Conservation (phyloP, 148 eudicot genomes). For the Rhododendron kiyosumense region DNA sequence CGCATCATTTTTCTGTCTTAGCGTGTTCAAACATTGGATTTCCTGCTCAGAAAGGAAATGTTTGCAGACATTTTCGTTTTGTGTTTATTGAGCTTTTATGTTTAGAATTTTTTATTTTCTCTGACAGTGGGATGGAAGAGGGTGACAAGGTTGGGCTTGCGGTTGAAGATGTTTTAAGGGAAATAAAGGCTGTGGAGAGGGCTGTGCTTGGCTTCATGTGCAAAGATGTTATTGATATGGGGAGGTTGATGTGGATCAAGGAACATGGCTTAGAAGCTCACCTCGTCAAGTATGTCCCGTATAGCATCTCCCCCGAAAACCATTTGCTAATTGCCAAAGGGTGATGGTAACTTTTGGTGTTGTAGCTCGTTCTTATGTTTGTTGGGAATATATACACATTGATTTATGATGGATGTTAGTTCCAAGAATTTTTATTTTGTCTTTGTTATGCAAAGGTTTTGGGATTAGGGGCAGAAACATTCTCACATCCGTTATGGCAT, state of each 20-base stretch:
- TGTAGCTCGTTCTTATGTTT: background rate
- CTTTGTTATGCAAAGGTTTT: background rate
- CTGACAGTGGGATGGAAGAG: slow-evolving; percentile 25
- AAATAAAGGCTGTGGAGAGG: slow-evolving; percentile 57
- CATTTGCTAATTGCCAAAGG: slow-evolving; percentile 60
- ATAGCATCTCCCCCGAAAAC: slow-evolving; percentile 79
- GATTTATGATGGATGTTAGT: background rate
- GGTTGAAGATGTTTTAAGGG: slow-evolving; percentile 48
- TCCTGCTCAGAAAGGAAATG: background rate
- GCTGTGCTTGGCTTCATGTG: slow-evolving; percentile 88
- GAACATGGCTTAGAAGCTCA: slow-evolving; percentile 51
- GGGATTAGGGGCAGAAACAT: background rate
- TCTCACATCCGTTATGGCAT: background rate
- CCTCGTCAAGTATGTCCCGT: slow-evolving; percentile 76
- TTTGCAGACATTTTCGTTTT: background rate
- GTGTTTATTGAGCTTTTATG: background rate
- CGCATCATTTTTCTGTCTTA: background rate
- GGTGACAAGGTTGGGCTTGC: slow-evolving; percentile 20
- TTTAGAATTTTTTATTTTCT: background rate
- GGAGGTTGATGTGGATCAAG: slow-evolving; percentile 80
- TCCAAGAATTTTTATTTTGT: background rate
- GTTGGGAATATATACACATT: background rate
- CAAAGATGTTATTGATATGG: slow-evolving; percentile 90
- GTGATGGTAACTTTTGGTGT: background rate
- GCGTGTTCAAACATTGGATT: background rate